Conservation (phyloP, 2,329 filamentous ascomycete species). For the Xylaria hypoxylon region DNA sequence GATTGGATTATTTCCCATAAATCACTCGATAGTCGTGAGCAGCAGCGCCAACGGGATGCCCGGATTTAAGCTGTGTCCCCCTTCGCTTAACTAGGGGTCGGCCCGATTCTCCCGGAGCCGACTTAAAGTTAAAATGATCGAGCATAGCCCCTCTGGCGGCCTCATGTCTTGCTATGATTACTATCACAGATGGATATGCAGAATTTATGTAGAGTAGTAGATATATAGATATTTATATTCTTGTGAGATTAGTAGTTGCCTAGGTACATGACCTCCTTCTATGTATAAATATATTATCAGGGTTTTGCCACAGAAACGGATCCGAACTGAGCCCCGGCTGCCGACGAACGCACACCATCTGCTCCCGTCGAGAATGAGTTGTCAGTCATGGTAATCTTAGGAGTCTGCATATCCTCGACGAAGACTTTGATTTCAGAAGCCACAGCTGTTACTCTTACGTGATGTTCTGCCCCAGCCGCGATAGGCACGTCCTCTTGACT, state of each 20-base stretch:
- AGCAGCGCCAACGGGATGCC: not conserved
- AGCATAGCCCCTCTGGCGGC: constrained; percentile 7
- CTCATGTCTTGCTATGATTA: constrained; percentile 6
- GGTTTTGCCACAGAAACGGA: constrained; percentile 47
- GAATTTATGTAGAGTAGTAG: not conserved
- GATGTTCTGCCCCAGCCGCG: constrained; percentile 35
- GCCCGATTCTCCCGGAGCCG: not conserved
- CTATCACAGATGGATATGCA: not conserved
- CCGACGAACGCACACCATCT: constrained; percentile 46
- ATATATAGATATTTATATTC: not conserved
- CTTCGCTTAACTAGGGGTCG: constrained; percentile 6
- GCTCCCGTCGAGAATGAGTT: constrained; percentile 41
- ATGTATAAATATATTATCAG: constrained; percentile 16
- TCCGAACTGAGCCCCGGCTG: constrained; percentile 44
- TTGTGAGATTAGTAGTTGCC: not conserved
- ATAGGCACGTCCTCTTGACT: constrained; percentile 24
- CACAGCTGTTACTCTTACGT: constrained; percentile 45
- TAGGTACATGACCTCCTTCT: not conserved
- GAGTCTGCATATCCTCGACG: constrained; percentile 43
- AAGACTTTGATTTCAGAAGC: constrained; percentile 47
- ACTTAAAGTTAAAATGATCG: not conserved
- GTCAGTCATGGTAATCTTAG: constrained; percentile 43
- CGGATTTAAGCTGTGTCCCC: not conserved
- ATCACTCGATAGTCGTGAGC: not conserved
- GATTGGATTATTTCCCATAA: not conserved